Percentiles rank a stretch among this genome's conserved stretches.
These are phyloP conservation scores for Euryodendron excelsum DNA, from an alignment of 148 eudicot species.

Conservation along the genomic window DNA sequence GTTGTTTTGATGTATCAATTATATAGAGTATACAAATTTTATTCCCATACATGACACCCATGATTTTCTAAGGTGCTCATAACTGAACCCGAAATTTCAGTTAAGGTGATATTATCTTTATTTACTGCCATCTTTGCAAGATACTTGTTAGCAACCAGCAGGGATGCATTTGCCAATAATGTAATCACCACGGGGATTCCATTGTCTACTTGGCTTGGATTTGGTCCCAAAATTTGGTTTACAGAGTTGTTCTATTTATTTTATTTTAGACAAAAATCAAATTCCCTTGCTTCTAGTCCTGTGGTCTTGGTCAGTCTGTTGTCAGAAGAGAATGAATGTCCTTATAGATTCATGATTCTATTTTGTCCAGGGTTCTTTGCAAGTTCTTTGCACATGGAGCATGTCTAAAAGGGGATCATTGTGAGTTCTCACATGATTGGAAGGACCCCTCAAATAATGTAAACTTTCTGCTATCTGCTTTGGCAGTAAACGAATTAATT, in stretches of 20 bases:
- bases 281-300: not conserved
- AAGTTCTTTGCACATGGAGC: conserved; percentile 95
- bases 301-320: not conserved
- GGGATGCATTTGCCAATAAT: conserved; percentile 2
- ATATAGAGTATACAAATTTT: not conserved
- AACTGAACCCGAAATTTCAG: not conserved
- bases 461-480: conserved; percentile 20
- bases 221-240: not conserved
- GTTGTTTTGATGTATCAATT: not conserved
- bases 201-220: not conserved
- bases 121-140: not conserved
- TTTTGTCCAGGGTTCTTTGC: conserved; percentile 65
- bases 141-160: not conserved
- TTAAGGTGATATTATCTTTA: not conserved
- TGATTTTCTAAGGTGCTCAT: not conserved
- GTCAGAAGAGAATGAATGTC: not conserved
- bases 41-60: not conserved
- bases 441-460: conserved; percentile 86
- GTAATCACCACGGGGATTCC: not conserved
- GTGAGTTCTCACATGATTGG: conserved; percentile 97
- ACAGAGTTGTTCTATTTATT: not conserved
- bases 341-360: not conserved
- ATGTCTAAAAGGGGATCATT: conserved; percentile 86
- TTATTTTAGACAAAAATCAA: not conserved
- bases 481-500: not conserved